Base-by-base conservation (phyloP, 257 asterid genomes). In the Nicotiana otophora region DNA sequence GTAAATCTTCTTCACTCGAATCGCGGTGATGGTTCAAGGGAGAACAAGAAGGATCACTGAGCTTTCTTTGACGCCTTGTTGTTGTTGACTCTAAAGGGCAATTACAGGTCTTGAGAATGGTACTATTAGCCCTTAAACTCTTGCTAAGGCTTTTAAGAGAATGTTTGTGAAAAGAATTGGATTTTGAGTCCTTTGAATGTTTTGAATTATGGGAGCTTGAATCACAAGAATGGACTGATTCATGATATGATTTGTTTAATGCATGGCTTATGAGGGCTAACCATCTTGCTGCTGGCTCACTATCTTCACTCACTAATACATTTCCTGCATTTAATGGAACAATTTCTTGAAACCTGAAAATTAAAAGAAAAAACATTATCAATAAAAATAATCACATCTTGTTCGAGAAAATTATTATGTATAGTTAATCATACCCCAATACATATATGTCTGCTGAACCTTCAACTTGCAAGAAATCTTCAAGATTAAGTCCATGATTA, bases 271-370 rank as follows among this genome's bases (percentile, higher is more conserved):
- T 94, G 10, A 96, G 85, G 17, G 97, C 95, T 23, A 96, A 55
- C 99, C 99, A 96, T 89, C 92, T 96, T 75, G 94, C 85, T 60
- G 97, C 99, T 20, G 99, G 99, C 86, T 93, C 98, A 76, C 90
- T 96, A 90, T 94, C 99, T 84, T 96, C 99, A 66, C 81, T 84
- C 81, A 90, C 98, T 58, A 96, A 28, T 4, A 96, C 94, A 86
- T 96, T 96, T 81, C 99, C 99, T 46, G 99, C 97, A 81, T 83
- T 96, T 80, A 96, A 70, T 10, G 99, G 99, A 1, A 96, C 99
- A 3, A 96, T 96, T 84, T 96, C 99, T 82, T 96, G 99, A 86
- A 96, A 96, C 93, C 99, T 95, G 89, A 23, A 51, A 81, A 58
- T 5, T 23, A 30, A 48, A 10, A 31, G 11, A 9, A 65, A 46